phyloP scores from a whole-genome alignment of 768 basidiomycete genomes.

The Pleurotus eryngii region DNA sequence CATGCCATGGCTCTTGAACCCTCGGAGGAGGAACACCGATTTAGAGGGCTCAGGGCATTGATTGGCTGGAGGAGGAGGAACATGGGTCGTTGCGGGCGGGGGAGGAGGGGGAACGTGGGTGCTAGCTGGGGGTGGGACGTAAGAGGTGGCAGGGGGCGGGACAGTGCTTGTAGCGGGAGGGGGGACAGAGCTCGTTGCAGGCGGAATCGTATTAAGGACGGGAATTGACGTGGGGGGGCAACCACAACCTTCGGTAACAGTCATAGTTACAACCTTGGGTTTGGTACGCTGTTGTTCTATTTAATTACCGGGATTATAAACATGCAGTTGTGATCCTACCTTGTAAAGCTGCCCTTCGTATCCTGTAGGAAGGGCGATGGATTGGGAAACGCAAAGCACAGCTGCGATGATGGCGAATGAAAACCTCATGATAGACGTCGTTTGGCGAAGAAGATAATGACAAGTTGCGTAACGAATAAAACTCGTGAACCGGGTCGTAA shows the following conservation, averaged over 20 bases:
- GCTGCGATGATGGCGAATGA: constrained; percentile 4
- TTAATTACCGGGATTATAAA: too few species aligned
- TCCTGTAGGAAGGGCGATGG: constrained; percentile 6
- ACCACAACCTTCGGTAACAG: neutral
- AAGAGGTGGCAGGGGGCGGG: neutral
- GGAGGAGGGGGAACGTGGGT: constrained; percentile 1
- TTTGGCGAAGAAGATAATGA: constrained; percentile 1
- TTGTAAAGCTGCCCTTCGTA: constrained; percentile 3
- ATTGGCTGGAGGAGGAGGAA: neutral
- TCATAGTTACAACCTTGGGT: neutral
- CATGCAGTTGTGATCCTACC: neutral
- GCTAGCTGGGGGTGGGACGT: neutral
- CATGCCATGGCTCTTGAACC: neutral
- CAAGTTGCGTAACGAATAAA: constrained; percentile 5
- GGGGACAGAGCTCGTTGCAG: neutral
- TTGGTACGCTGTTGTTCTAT: neutral
- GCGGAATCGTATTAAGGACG: neutral
- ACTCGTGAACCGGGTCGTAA: constrained; percentile 6
- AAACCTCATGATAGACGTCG: constrained; percentile 4
- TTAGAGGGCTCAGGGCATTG: neutral
- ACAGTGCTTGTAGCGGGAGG: too few species aligned
- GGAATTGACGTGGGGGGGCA: neutral
- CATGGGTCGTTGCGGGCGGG: neutral
- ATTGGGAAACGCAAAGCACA: constrained; percentile 1
- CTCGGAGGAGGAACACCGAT: constrained; percentile 5